These are phyloP conservation scores for Medicago lupulina DNA, from an alignment of 306 rosid species.

Conservation along the genomic window DNA sequence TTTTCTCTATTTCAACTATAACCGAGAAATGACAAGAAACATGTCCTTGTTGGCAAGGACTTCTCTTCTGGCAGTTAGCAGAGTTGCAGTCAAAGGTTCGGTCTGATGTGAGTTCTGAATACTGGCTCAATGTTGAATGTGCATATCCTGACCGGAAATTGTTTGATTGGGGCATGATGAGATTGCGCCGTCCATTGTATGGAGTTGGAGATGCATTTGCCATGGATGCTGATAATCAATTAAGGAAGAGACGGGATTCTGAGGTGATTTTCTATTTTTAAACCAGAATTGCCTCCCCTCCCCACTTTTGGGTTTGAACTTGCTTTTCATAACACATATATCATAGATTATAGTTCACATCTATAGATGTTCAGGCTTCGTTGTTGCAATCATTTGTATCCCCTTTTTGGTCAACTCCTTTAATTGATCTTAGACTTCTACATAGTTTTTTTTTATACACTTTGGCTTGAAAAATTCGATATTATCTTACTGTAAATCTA, in stretches of 20 bases:
- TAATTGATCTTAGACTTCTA: conserved; percentile 28
- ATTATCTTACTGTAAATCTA: conserved; percentile 32
- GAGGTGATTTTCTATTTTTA: conserved; percentile 65
- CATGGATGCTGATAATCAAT: conserved; percentile 89
- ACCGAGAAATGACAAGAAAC: conserved; percentile 61
- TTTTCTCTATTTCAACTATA: conserved; percentile 38
- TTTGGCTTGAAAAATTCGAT: conserved; percentile 25
- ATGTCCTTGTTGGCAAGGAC: conserved; percentile 74
- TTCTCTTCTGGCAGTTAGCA: conserved; percentile 74
- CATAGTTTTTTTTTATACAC: not conserved
- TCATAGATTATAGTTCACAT: conserved; percentile 13
- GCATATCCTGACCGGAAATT: conserved; percentile 84
- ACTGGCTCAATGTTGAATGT: conserved; percentile 78
- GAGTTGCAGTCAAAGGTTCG: conserved; percentile 90
- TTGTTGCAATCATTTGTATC: conserved; percentile 11
- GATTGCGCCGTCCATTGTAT: conserved; percentile 80
- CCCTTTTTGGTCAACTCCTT: conserved; percentile 11
- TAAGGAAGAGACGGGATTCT: conserved; percentile 86
- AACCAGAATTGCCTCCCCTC: conserved; percentile 15
- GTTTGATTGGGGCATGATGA: conserved; percentile 98
- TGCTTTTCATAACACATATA: conserved; percentile 22
- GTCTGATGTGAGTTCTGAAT: conserved; percentile 86
- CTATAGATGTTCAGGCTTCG: conserved; percentile 8
- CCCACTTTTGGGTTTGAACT: conserved; percentile 18
- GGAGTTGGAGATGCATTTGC: conserved; percentile 99